Base-by-base conservation (phyloP, 768 basidiomycete genomes). In the Jaapia argillacea region DNA sequence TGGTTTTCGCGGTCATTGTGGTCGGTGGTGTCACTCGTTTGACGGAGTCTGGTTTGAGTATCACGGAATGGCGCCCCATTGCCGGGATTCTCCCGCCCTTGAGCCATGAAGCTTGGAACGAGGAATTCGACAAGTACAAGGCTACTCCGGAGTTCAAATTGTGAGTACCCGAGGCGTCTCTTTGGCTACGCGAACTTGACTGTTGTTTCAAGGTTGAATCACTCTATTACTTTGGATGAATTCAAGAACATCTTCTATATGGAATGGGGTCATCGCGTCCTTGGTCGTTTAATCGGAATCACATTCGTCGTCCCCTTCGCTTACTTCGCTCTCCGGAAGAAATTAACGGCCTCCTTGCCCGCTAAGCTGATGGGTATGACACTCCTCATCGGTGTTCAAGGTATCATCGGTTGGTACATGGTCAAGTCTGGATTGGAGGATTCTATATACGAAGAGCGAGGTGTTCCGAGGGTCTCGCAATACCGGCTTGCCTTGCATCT, bases 351-450 rank as follows among this genome's bases (percentile, higher is more conserved):
- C 2, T 58, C 73, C 0, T 69, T 90, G 46, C 74, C 79, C 1
- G 53, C 61, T n/a, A 75, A 78, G 48, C 74, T 96, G 20, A 61
- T 75, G 12, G 81, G 76, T 2, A 72, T 98, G 49, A 85, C 82
- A 0, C 56, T 79, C 0, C 75, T 97, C 24, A 83, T 99, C 41
- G 96, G 92, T 23, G 81, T 78, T 16, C 92, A 99, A 62, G 96
- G 96, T 37, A 71, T 76, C 16, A 71, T 99, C 16, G 96, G 96
- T 22, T 99, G 96, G 96, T 97, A 98, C 69, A 99, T 99, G 96
- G 96, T 99, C 44, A 85, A 93, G 60, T 97, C 92, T 10, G 96
- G 96, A 1, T 70, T 99, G 7, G 85, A 92, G 53, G 77, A 87
- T 42, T 75, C 85, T 7, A 68, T 88, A 42, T 71, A 97, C 65